Conservation (phyloP, 192 early-diverging fungal genomes). For the Coemansia sp. region DNA sequence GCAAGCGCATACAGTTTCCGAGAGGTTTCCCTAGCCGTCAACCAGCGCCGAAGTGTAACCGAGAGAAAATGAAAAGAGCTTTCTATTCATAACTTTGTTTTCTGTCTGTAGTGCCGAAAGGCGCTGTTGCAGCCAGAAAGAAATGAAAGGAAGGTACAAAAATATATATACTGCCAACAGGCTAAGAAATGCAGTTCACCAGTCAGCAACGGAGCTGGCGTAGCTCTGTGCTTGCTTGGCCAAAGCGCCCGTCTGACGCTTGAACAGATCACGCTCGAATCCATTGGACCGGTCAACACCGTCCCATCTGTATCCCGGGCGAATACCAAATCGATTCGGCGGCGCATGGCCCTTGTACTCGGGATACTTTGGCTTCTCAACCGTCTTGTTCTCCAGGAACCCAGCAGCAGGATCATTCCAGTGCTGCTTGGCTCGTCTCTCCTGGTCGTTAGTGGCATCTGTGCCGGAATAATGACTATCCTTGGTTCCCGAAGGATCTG, state of each 20-base stretch:
- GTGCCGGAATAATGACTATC: background rate
- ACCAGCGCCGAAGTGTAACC: slow-evolving; percentile 48
- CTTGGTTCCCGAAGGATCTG: slow-evolving; percentile 26
- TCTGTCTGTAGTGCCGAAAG: background rate
- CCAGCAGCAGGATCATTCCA: slow-evolving; percentile 74
- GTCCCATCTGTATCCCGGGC: slow-evolving; percentile 80
- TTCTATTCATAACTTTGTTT: slow-evolving; percentile 24
- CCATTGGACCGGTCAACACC: slow-evolving; percentile 80
- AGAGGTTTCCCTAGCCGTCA: slow-evolving; percentile 18
- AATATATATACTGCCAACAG: background rate
- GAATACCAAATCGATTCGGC: slow-evolving; percentile 69
- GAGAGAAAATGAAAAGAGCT: slow-evolving; percentile 18
- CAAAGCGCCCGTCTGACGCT: slow-evolving; percentile 21
- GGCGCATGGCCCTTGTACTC: slow-evolving; percentile 59
- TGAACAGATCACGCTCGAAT: slow-evolving; percentile 61
- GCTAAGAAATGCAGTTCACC: slow-evolving; percentile 3
- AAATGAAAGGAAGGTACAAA: background rate
- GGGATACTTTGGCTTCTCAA: slow-evolving; percentile 26
- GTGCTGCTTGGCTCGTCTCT: slow-evolving; percentile 53
- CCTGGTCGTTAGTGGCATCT: background rate
- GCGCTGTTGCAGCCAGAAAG: slow-evolving; percentile 1
- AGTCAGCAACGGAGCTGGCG: slow-evolving; percentile 44
- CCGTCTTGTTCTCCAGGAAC: slow-evolving; percentile 51
- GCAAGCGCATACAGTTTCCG: slow-evolving; percentile 37
- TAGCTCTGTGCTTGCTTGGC: slow-evolving; percentile 26